Base-by-base conservation (phyloP, 1,139 yeast species). In the Geotrichum europaeum region DNA sequence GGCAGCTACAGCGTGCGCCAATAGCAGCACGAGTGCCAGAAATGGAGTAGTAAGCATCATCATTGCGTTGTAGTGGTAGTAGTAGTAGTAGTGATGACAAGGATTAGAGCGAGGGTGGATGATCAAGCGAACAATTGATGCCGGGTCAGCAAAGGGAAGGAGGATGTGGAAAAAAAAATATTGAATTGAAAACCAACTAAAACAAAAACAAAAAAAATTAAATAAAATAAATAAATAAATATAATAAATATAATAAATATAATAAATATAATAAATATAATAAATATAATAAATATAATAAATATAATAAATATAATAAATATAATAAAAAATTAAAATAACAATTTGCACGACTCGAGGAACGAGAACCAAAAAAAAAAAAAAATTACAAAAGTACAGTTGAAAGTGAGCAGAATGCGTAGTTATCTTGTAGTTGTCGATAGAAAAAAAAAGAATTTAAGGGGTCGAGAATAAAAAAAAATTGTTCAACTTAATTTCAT, bases 1-100 rank as follows among this genome's bases (percentile, higher is more conserved):
- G 6, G 72, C 69, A 10, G 40, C 43, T 9, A 32, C 7, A 34
- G 45, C 28, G 28, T 36, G 43, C 18, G 43, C 43, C n/a, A 36
- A n/a, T 36, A 36, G 18, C 43, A 36, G 18, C 15, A 36, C 43
- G 10, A 36, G 43, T 18, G 43, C 43, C 43, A 36, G 15, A 36
- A 36, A 36, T 10, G 43, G 43, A n/a, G 18, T 18, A 36, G 43
- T 36, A 36, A 36, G 5, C 43, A 36, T 36, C 10, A 36, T 15
- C 43, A 36, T 36, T 36, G 43, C 18, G 43, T 10, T 4, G 18
- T 36, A n/a, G 43, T 34, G 7, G 34, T 32, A n/a, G n/a, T n/a
- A n/a, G n/a, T n/a, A n/a, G 32, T 28, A 5, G 32, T 28, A 28
- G 32, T 28, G 32, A 28, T 28, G 32, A 28, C 32, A 28, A 28